Conservation (phyloP, 257 asterid species). For the Forsythia viridissima region DNA sequence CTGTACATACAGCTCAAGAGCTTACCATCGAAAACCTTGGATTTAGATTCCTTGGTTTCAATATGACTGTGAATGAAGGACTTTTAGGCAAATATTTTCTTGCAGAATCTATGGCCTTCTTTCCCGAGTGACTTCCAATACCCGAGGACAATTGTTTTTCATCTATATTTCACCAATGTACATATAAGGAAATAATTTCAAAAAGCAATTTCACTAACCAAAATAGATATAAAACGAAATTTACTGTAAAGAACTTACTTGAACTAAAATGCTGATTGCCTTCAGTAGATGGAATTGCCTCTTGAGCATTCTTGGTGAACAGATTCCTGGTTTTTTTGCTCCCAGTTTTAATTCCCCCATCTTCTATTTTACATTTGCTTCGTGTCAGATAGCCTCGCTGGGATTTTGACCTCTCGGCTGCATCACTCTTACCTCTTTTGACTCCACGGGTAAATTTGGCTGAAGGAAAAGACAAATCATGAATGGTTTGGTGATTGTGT, state of each 20-base stretch:
- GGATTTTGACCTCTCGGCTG: neutral
- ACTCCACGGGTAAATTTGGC: neutral
- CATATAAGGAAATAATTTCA: neutral
- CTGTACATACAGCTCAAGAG: neutral
- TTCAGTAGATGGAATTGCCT: conserved; percentile 10
- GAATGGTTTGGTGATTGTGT: neutral
- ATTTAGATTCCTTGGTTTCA: neutral
- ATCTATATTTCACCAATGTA: neutral
- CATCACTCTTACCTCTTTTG: neutral
- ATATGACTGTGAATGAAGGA: neutral
- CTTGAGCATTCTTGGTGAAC: neutral
- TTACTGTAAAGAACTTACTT: neutral
- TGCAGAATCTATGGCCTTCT: neutral
- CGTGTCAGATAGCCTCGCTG: neutral
- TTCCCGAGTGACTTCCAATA: neutral
- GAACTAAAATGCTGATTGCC: neutral
- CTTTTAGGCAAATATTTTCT: neutral
- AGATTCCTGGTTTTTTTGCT: neutral
- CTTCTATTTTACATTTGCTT: neutral
- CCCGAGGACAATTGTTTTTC: neutral
- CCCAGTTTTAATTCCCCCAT: neutral
- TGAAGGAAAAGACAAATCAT: neutral
- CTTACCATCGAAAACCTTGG: conserved; percentile 17
- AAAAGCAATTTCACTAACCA: neutral
- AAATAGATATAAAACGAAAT: neutral